These are phyloP conservation scores for Zygosaccharomyces gambellarensis DNA, from an alignment of 805 yeast species.

Conservation along the genomic window DNA sequence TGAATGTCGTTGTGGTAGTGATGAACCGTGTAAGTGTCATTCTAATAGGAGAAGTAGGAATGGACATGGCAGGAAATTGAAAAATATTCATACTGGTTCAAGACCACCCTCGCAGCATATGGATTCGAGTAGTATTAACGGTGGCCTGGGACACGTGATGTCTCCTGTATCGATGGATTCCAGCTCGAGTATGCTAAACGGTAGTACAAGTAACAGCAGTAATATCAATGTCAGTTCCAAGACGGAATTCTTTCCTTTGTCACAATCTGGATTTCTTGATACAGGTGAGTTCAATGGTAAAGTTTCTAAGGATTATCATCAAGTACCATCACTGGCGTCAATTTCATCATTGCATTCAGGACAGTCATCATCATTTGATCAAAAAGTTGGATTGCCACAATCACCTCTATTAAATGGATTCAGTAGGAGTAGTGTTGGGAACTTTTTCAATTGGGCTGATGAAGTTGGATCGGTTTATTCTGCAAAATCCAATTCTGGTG, in stretches of 20 bases:
- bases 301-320: constrained; percentile 30
- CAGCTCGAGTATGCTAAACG: constrained; percentile 1
- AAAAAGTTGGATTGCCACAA: constrained; percentile 27
- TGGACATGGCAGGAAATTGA: constrained; percentile 1
- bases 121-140: not conserved
- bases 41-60: constrained; percentile 15
- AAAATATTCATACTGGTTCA: not conserved
- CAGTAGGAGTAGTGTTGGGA: not conserved
- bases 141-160: constrained; percentile 8
- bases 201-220: constrained; percentile 2
- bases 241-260: not conserved
- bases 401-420: constrained; percentile 21
- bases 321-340: constrained; percentile 29
- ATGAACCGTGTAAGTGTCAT: constrained; percentile 22
- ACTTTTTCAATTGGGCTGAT: constrained; percentile 3
- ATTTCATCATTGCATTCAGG: constrained; percentile 33
- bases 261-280: constrained; percentile 17
- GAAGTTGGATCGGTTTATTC: not conserved
- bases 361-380: constrained; percentile 32
- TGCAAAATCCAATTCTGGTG: not conserved
- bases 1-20: constrained; percentile 35
- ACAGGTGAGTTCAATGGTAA: constrained; percentile 18
- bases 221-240: not conserved
- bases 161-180: constrained; percentile 15
- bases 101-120: constrained; percentile 3